A percentile compares a stretch with the other conserved stretches of the same genome.
Evolutionary conservation across 495 filamentous ascomycete species (phyloP).

Genomic region (Cenococcum geophilum): DNA sequence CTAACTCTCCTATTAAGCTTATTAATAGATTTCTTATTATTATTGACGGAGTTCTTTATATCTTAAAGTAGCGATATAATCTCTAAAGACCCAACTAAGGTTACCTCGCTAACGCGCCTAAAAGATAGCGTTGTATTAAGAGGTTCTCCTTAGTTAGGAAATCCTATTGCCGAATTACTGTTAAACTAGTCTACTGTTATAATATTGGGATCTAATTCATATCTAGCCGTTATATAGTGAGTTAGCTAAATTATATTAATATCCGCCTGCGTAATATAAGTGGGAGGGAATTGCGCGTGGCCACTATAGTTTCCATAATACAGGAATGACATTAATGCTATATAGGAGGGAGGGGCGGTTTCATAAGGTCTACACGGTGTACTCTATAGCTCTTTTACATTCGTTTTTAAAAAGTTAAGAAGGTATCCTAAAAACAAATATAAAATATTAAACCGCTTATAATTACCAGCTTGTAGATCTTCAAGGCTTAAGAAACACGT

Average conservation of each 20-base stretch:
- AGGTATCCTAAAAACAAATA: neutral
- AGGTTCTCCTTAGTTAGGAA: neutral
- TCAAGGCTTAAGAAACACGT: neutral
- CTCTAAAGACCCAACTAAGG: neutral
- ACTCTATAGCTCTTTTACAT: neutral
- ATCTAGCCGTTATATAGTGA: neutral
- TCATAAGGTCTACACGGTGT: neutral
- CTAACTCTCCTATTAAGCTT: neutral
- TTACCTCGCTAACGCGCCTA: neutral
- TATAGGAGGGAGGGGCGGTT: neutral
- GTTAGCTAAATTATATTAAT: slow-evolving; percentile 2
- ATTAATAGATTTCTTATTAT: neutral
- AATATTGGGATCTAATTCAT: neutral
- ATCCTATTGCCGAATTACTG: neutral
- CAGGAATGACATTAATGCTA: neutral
- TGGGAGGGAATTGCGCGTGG: neutral
- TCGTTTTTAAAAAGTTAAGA: neutral
- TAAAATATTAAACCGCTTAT: slow-evolving; percentile 1
- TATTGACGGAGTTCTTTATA: neutral
- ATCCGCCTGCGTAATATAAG: too few species aligned
- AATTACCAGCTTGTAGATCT: neutral
- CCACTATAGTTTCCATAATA: neutral
- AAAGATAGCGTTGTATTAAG: neutral
- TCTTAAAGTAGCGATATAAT: neutral
- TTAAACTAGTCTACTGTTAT: too few species aligned